These are phyloP conservation scores for Aphanomyces euteiches DNA, from an alignment of 352 stramenopile genomes.

Conservation along the genomic window DNA sequence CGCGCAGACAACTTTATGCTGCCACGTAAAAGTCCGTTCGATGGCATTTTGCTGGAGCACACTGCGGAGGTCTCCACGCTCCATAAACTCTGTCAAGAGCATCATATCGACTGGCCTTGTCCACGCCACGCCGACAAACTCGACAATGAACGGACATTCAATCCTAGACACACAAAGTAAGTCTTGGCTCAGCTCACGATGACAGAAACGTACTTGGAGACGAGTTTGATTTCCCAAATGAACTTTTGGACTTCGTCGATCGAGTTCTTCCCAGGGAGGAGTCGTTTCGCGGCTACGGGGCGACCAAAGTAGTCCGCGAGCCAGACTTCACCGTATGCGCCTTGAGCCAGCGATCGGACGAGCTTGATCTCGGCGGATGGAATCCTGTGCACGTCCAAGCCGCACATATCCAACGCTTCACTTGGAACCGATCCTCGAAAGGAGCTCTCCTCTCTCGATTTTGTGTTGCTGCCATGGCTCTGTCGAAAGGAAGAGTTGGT, in stretches of 20 bases:
- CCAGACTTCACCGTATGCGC: conserved; percentile 77
- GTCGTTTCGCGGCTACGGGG: conserved; percentile 65
- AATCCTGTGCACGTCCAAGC: conserved; percentile 15
- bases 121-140: conserved; percentile 66
- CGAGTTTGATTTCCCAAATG: conserved; percentile 16
- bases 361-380: background rate
- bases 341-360: conserved; percentile 27
- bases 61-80: conserved; percentile 42
- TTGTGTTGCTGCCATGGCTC: background rate
- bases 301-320: conserved; percentile 62
- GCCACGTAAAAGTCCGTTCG: background rate
- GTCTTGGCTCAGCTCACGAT: background rate
- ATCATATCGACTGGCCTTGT: conserved; percentile 46
- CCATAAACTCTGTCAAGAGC: conserved; percentile 44
- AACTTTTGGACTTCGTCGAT: conserved; percentile 35
- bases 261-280: conserved; percentile 43
- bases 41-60: conserved; percentile 39
- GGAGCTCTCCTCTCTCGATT: background rate
- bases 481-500: background rate
- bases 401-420: background rate
- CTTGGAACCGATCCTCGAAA: background rate
- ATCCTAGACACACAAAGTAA: conserved; percentile 9
- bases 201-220: conserved; percentile 18
- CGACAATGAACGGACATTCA: conserved; percentile 37
- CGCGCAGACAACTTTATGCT: conserved; percentile 1